phyloP scores from a whole-genome alignment of 2,329 filamentous ascomycete genomes.

The Bertia moriformis region DNA sequence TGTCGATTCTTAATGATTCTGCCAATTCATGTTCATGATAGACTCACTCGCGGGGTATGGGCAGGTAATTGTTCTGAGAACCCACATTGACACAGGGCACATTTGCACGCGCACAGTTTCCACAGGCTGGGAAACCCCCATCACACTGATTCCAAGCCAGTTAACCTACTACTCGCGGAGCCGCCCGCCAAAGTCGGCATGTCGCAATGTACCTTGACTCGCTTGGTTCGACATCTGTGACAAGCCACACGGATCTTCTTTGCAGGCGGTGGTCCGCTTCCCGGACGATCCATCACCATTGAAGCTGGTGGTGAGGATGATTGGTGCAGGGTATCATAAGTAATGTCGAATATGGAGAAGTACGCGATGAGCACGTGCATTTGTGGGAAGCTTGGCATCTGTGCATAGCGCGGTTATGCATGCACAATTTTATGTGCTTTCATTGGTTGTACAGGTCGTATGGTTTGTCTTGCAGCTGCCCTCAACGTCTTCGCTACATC shows the following conservation, averaged over 20 bases:
- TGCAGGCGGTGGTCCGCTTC: no score
- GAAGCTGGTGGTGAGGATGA: no score
- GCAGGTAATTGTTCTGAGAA: slow-evolving; percentile 15
- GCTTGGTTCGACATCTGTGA: slow-evolving; percentile 17
- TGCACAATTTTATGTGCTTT: no score
- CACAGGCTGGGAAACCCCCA: slow-evolving; percentile 18
- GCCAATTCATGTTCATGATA: background rate
- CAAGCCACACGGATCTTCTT: slow-evolving; percentile 22
- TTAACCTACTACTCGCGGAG: background rate
- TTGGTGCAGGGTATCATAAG: no score
- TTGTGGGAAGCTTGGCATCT: no score
- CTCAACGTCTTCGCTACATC: no score
- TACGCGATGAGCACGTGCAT: no score
- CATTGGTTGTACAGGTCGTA: no score
- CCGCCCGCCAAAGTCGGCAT: background rate
- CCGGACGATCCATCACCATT: no score
- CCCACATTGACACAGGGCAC: slow-evolving; percentile 20
- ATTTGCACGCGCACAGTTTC: slow-evolving; percentile 18
- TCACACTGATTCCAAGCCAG: slow-evolving; percentile 19
- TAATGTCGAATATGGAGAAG: no score
- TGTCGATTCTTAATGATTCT: background rate
- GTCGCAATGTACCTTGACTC: slow-evolving; percentile 16
- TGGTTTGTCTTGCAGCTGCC: no score
- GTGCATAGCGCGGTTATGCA: no score
- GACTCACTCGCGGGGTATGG: slow-evolving; percentile 18